Evolutionary conservation across 208 protist genomes (phyloP).

Genomic region (Sergeia podlipaevii): DNA sequence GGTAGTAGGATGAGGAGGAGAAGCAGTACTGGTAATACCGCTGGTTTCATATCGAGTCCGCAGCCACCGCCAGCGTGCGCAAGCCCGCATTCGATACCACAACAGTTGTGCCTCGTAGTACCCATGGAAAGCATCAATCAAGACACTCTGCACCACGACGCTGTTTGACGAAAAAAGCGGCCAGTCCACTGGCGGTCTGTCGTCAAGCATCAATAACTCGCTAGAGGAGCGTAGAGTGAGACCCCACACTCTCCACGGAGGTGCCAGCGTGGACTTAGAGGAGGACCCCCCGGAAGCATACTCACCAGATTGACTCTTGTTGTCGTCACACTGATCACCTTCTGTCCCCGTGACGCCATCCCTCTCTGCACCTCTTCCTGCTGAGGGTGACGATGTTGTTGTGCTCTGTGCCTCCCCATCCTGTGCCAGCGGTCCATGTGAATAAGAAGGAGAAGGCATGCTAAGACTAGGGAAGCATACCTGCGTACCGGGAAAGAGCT

Average conservation of each 20-base stretch:
- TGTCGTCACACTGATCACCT: no score
- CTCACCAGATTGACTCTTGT: no score
- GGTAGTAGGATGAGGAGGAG: no score
- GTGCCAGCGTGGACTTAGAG: no score
- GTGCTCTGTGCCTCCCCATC: not conserved
- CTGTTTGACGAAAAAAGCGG: slow-evolving; percentile 58
- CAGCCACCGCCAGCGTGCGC: slow-evolving; percentile 6
- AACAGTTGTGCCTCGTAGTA: slow-evolving; percentile 56
- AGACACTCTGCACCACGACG: slow-evolving; percentile 34
- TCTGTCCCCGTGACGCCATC: not conserved
- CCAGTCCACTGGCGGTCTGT: slow-evolving; percentile 48
- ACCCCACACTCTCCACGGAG: slow-evolving; percentile 61
- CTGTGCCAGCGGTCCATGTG: no score
- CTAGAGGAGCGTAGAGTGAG: slow-evolving; percentile 49
- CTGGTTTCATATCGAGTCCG: not conserved
- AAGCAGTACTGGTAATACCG: no score
- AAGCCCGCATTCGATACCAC: slow-evolving; percentile 25
- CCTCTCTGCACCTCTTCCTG: no score
- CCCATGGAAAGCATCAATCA: slow-evolving; percentile 61
- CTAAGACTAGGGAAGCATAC: slow-evolving; percentile 49
- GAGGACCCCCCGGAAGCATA: not conserved
- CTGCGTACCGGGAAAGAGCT: slow-evolving; percentile 42
- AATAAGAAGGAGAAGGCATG: slow-evolving; percentile 12
- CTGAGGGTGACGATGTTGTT: slow-evolving; percentile 1
- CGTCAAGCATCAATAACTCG: slow-evolving; percentile 60